These are phyloP conservation scores for Leishmania amazonensis DNA, from an alignment of 208 protist species.

Conservation along the genomic window DNA sequence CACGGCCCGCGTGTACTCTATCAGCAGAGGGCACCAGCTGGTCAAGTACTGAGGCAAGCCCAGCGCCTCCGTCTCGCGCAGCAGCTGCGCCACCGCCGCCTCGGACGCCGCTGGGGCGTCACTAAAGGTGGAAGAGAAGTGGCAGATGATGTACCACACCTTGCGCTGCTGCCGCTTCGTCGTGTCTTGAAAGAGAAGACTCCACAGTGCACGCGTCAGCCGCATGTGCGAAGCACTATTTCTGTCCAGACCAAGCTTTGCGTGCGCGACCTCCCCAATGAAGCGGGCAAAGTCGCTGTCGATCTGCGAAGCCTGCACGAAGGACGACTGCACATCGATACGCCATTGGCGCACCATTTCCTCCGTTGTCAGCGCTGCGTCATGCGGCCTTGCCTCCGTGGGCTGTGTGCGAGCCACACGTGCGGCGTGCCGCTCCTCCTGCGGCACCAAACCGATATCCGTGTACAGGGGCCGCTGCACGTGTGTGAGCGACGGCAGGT, in stretches of 20 bases:
- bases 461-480: conserved; percentile 86
- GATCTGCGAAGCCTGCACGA: conserved; percentile 50
- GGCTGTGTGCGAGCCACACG: conserved; percentile 70
- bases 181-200: conserved; percentile 41
- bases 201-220: conserved; percentile 59
- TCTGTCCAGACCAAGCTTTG: conserved; percentile 70
- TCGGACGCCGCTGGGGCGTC: conserved; percentile 8
- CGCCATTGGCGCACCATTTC: conserved; percentile 44
- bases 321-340: conserved; percentile 58
- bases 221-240: conserved; percentile 31
- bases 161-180: conserved; percentile 52
- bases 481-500: conserved; percentile 71
- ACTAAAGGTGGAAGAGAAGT: conserved; percentile 70
- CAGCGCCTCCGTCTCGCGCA: conserved; percentile 15
- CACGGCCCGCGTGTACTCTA: conserved; percentile 45
- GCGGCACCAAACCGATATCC: conserved; percentile 75
- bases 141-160: conserved; percentile 71
- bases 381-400: conserved; percentile 25
- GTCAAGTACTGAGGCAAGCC: conserved; percentile 24
- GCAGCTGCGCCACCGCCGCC: conserved; percentile 30
- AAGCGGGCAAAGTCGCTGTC: conserved; percentile 60
- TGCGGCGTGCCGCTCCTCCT: conserved; percentile 75
- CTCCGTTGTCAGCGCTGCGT: conserved; percentile 21
- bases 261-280: conserved; percentile 48
- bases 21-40: conserved; percentile 30